Percentiles rank a stretch among this genome's conserved stretches.
Conservation (phyloP, 2,329 filamentous ascomycete genomes). For the Setomelanomma holmii region DNA sequence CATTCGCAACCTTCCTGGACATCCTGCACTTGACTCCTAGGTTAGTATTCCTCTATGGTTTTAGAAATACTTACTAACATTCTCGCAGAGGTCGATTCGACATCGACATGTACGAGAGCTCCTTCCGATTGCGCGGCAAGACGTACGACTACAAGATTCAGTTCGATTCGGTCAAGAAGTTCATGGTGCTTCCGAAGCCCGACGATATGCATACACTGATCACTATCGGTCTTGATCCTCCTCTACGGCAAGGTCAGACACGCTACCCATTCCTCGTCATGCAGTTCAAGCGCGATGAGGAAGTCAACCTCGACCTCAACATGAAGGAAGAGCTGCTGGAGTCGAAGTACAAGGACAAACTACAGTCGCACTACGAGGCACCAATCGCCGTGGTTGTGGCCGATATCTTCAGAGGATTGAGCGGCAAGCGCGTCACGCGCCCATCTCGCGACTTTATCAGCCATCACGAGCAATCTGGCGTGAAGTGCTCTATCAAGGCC, state of each 20-base stretch:
- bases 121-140: conserved; percentile 95
- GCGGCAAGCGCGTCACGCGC: conserved; percentile 92
- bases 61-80: conserved; percentile 11
- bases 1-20: conserved; percentile 95
- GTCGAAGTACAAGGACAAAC: conserved; percentile 85
- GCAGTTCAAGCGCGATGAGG: conserved; percentile 98
- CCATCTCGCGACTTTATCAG: conserved; percentile 94
- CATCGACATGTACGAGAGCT: conserved; percentile 99
- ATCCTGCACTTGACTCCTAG: conserved; percentile 95
- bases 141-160: conserved; percentile 99
- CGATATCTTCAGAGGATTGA: conserved; percentile 92
- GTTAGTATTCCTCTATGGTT: conserved; percentile 54
- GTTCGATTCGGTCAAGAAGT: conserved; percentile 97
- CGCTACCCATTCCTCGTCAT: conserved; percentile 98
- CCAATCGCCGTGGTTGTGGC: conserved; percentile 92
- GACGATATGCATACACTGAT: conserved; percentile 96
- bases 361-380: conserved; percentile 84
- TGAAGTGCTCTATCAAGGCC: conserved; percentile 99
- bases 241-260: conserved; percentile 94
- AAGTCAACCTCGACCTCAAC: conserved; percentile 95
- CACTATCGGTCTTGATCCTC: conserved; percentile 91
- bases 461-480: conserved; percentile 90
- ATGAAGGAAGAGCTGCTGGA: conserved; percentile 89
- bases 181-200: conserved; percentile 98
- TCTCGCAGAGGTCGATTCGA: conserved; percentile 90